phyloP scores from a whole-genome alignment of 345 rosid genomes.

The Citrus reticulata region DNA sequence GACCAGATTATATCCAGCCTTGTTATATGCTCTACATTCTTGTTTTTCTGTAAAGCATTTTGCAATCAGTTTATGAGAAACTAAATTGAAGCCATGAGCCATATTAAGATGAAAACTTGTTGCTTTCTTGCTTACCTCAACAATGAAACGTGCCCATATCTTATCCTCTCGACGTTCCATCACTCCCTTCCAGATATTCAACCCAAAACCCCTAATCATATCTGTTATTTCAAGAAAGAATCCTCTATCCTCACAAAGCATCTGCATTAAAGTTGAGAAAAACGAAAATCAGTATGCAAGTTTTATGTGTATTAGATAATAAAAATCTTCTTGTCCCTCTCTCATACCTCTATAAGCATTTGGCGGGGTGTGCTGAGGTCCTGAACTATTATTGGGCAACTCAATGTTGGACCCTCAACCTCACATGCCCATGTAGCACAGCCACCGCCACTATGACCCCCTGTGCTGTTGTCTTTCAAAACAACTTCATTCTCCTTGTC shows the following conservation, averaged over 20 bases:
- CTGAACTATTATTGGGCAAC: conserved; percentile 83
- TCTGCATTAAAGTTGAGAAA: conserved; percentile 35
- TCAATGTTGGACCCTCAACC: conserved; percentile 58
- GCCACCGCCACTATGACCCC: conserved; percentile 20
- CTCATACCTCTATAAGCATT: conserved; percentile 79
- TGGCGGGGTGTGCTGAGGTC: conserved; percentile 66
- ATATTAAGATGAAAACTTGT: neutral
- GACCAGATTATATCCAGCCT: conserved; percentile 79
- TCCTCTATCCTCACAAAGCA: conserved; percentile 75
- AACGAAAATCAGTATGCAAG: neutral
- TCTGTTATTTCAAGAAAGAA: conserved; percentile 85
- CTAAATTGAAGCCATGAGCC: neutral
- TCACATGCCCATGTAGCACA: conserved; percentile 88
- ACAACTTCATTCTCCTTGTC: conserved; percentile 31
- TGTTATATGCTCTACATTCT: conserved; percentile 48
- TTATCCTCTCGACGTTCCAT: conserved; percentile 59
- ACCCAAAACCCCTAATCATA: conserved; percentile 60
- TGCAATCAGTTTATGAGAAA: conserved; percentile 1
- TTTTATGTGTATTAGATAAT: neutral
- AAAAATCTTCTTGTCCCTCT: neutral
- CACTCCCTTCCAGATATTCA: conserved; percentile 76
- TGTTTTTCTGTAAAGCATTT: conserved; percentile 46
- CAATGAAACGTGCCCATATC: conserved; percentile 82
- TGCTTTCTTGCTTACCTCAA: conserved; percentile 47
- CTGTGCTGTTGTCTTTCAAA: conserved; percentile 24